Base-by-base conservation (phyloP, 768 basidiomycete genomes). In the Multifurca ochricompacta region DNA sequence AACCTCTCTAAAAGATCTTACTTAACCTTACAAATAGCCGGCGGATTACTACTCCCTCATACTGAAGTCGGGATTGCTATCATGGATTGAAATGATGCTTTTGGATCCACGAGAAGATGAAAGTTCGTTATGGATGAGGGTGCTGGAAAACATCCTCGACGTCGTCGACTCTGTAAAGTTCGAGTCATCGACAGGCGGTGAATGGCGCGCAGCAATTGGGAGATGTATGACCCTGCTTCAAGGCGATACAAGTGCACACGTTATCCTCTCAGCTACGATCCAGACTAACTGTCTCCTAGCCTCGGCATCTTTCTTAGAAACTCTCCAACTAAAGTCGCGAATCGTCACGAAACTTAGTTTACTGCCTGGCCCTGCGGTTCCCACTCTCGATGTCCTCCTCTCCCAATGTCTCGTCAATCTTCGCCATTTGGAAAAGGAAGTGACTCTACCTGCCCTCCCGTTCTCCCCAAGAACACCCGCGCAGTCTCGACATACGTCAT, bases 31-130 rank as follows among this genome's bases (percentile, higher is more conserved):
- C 88, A 0, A 79, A 76, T 62, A 83, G 87, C 61, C 59, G 69
- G 0, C 80, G 84, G 59, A 90, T 90, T 0, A 76, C 81, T 6
- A 80, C 75, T 85, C 85, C 0, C 73, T 95, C 39, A 70, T 91
- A 10, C 72, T 89, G 46, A 83, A 83, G 60, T 82, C 84, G 0
- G 77, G 80, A 1, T 72, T 94, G 7, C 69, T 95, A 3, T 68
- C 82, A 0, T 97, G 93, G 93, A 81, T 94, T 23, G 83, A 87
- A 64, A 81, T 87, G 69, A 87, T 90, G 62, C 63, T 88, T 8
- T 68, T 47, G 6, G 37, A 25, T 8, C 32, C 45, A 7, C 48
- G 35, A 34, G n/a, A 46, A 16, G 46, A 54, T 18, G 55, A 59
- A 14, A 49, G 58, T n/a, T 28, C 53, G 31, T 53, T 48, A 16